Base-by-base conservation (phyloP, 23 red algal genomes). In the Gracilaria gracilis region DNA sequence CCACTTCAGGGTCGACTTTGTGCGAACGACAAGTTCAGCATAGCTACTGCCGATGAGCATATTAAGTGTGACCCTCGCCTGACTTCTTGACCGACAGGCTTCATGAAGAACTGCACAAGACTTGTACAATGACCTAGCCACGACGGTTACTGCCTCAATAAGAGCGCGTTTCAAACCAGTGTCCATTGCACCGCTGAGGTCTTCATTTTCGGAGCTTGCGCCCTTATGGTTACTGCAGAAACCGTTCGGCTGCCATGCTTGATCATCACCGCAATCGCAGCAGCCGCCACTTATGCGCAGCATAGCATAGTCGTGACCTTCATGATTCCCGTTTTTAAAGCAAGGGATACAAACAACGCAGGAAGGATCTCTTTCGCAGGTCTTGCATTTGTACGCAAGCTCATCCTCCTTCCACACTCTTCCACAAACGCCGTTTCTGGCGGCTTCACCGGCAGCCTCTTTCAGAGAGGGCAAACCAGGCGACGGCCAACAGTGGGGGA, bases 201-300 rank as follows among this genome's bases (percentile, higher is more conserved):
- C 94, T 44, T 91, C 80, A 74, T 69, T 36, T 62, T 91, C 88
- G 7, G 86, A 19, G 33, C 61, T 61, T 9, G 94, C 61, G 0
- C 94, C 94, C 36, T 53, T 46, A 66, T 96, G 94, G 21, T 72
- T 61, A 12, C 55, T 71, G 39, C 94, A 96, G 84, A 96, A 96
- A 1, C 94, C 94, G 17, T 34, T 50, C 1, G 40, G 80, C 40
- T 74, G 69, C 94, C 94, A 96, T 57, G 94, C 94, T 70, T 96
- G 86, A 12, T 49, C 79, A 58, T 98, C 96, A 17, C 96, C 96
- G 81, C 96, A 98, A 65, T 98, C 96, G 58, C 96, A 98, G 37
- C 92, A 94, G 17, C 96, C 96, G 37, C 96, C 96, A 20, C 50
- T 82, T 19, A 91, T 98, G 14, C 88, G 67, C 48, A 98, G 84